phyloP scores from a whole-genome alignment of 345 rosid species.

The Arabis alpina region DNA sequence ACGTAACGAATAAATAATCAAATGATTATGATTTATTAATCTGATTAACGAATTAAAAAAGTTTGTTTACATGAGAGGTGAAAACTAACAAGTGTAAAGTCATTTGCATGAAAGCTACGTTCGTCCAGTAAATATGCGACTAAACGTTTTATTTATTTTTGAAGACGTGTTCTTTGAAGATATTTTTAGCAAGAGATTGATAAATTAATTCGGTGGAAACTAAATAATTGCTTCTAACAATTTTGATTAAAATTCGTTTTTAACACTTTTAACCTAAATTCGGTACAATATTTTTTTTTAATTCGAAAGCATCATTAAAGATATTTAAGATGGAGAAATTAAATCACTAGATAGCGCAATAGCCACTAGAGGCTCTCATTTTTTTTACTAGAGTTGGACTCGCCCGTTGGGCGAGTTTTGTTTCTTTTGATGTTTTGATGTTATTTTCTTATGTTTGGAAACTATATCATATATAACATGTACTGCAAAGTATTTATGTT shows the following conservation, averaged over 20 bases:
- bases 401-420: no score
- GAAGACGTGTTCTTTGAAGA: slow-evolving; percentile 24
- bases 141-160: background rate
- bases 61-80: slow-evolving; percentile 21
- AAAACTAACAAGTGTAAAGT: slow-evolving; percentile 19
- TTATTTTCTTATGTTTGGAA: no score
- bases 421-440: no score
- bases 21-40: slow-evolving; percentile 27
- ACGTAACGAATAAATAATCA: slow-evolving; percentile 27
- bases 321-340: background rate
- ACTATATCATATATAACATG: no score
- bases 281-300: background rate
- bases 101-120: slow-evolving; percentile 28
- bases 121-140: slow-evolving; percentile 33
- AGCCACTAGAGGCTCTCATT: background rate
- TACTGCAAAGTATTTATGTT: no score
- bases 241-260: background rate
- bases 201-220: background rate
- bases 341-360: background rate
- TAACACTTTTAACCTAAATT: slow-evolving; percentile 21
- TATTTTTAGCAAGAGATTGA: slow-evolving; percentile 14
- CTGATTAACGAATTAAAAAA: slow-evolving; percentile 5
- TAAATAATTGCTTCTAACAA: background rate
- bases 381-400: no score
- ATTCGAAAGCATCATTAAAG: background rate